Conservation (phyloP, 176 grass and related monocot genomes). For the Aegilops sharonensis region DNA sequence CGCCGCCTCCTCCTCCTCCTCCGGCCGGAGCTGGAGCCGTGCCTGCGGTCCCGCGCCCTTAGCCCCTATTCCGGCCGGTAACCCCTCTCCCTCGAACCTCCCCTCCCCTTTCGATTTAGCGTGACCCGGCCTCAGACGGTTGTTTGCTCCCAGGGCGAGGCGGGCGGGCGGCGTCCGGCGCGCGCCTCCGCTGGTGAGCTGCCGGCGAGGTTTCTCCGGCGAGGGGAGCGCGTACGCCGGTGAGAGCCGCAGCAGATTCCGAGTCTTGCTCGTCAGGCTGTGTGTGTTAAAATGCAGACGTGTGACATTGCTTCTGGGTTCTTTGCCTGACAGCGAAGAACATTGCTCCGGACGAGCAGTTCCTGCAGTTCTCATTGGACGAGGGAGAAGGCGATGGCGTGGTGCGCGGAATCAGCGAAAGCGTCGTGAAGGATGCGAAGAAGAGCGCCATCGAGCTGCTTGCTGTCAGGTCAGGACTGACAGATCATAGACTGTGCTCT, state of each 20-base stretch:
- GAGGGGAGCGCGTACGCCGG: not conserved
- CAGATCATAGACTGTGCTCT: not conserved
- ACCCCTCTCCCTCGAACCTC: not conserved
- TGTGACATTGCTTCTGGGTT: not conserved
- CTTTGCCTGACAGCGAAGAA: slow-evolving; percentile 4
- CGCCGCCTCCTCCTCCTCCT: slow-evolving; percentile 37
- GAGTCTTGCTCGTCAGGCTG: not conserved
- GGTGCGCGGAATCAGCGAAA: slow-evolving; percentile 47
- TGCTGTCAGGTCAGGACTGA: slow-evolving; percentile 48
- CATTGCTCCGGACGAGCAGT: slow-evolving; percentile 9
- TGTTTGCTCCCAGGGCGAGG: slow-evolving; percentile 5
- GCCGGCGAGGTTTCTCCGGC: not conserved
- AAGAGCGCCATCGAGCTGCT: slow-evolving; percentile 74
- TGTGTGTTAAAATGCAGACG: not conserved
- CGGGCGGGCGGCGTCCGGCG: not conserved
- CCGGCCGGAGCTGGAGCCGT: slow-evolving; percentile 19
- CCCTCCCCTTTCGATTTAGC: not conserved
- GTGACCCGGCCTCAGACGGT: not conserved
- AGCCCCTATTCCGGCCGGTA: not conserved
- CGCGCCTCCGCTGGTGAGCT: slow-evolving; percentile 20
- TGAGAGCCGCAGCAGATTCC: slow-evolving; percentile 1
- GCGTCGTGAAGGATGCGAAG: slow-evolving; percentile 41
- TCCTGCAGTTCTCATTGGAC: slow-evolving; percentile 22
- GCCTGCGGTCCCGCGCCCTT: not conserved
- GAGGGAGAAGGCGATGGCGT: slow-evolving; percentile 17